phyloP scores from a whole-genome alignment of 495 filamentous ascomycete species.

The Thozetella sp. region DNA sequence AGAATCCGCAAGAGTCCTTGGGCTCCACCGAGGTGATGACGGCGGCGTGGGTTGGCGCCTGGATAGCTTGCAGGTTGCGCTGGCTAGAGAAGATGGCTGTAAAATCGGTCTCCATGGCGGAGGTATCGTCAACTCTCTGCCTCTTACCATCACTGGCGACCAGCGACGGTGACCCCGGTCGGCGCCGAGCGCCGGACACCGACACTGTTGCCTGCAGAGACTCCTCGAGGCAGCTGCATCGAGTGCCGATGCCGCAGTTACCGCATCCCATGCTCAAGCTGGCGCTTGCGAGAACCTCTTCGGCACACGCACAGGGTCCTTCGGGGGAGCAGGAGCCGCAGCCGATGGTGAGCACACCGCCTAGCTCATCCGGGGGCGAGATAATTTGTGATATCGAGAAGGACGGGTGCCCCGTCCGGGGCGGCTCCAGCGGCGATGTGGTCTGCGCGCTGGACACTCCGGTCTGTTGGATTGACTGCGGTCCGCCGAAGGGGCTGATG shows the following conservation, averaged over 20 bases:
- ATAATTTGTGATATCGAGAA: slow-evolving; percentile 52
- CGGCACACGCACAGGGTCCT: slow-evolving; percentile 54
- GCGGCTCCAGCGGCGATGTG: slow-evolving; percentile 19
- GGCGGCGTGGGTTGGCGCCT: slow-evolving; percentile 23
- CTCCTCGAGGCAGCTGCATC: slow-evolving; percentile 75
- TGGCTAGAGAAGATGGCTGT: slow-evolving; percentile 61
- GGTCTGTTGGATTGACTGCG: slow-evolving; percentile 21
- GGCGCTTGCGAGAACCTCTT: slow-evolving; percentile 41
- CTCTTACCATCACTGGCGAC: slow-evolving; percentile 58
- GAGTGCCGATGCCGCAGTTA: slow-evolving; percentile 57
- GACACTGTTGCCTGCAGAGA: slow-evolving; percentile 36
- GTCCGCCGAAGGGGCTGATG: slow-evolving; percentile 16
- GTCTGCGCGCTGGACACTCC: neutral
- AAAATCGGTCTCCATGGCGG: slow-evolving; percentile 70
- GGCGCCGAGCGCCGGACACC: neutral
- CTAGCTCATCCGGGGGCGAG: slow-evolving; percentile 38
- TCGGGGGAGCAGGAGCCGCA: slow-evolving; percentile 54
- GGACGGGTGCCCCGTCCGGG: slow-evolving; percentile 23
- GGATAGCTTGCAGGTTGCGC: slow-evolving; percentile 13
- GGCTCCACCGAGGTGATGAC: slow-evolving; percentile 27
- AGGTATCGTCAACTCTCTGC: slow-evolving; percentile 30
- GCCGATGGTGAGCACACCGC: slow-evolving; percentile 24
- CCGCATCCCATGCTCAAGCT: slow-evolving; percentile 57
- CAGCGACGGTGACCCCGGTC: slow-evolving; percentile 34
- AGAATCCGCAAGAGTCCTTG: slow-evolving; percentile 82